These are phyloP conservation scores for Aspergillus fumigatus DNA, from an alignment of 2,329 filamentous ascomycete species.

Conservation along the genomic window DNA sequence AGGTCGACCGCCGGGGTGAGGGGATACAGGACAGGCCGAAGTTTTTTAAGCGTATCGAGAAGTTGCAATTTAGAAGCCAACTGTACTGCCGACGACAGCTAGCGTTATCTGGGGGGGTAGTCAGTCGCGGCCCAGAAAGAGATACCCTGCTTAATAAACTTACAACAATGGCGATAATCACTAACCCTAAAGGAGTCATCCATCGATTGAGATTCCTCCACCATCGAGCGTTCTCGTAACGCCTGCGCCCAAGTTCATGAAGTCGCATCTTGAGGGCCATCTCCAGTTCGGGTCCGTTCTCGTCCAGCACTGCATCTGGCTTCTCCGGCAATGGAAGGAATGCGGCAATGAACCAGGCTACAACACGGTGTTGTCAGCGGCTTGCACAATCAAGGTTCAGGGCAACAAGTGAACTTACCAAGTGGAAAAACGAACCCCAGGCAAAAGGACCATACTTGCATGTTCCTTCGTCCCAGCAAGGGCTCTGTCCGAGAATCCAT, in stretches of 20 bases:
- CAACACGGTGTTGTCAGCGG: slow-evolving; percentile 9
- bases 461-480: slow-evolving; percentile 62
- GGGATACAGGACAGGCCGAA: not conserved
- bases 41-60: not conserved
- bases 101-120: slow-evolving; percentile 20
- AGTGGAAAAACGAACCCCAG: slow-evolving; percentile 74
- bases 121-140: slow-evolving; percentile 6
- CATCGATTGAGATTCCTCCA: slow-evolving; percentile 60
- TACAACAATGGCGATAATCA: slow-evolving; percentile 53
- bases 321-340: slow-evolving; percentile 65
- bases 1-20: not conserved
- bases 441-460: slow-evolving; percentile 71
- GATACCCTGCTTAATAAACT: slow-evolving; percentile 22
- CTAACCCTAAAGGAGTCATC: slow-evolving; percentile 55
- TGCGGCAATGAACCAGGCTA: slow-evolving; percentile 76
- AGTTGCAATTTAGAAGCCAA: slow-evolving; percentile 23
- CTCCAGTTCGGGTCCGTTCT: slow-evolving; percentile 37
- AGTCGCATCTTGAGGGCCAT: slow-evolving; percentile 43
- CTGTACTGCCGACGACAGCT: slow-evolving; percentile 30
- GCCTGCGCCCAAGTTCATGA: slow-evolving; percentile 43
- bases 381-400: not conserved
- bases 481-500: slow-evolving; percentile 61
- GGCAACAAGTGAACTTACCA: slow-evolving; percentile 43
- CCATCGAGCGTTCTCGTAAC: slow-evolving; percentile 58
- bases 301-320: slow-evolving; percentile 48